Base-by-base conservation (phyloP, 192 early-diverging fungal genomes). In the Lunasporangiospora selenospora region DNA sequence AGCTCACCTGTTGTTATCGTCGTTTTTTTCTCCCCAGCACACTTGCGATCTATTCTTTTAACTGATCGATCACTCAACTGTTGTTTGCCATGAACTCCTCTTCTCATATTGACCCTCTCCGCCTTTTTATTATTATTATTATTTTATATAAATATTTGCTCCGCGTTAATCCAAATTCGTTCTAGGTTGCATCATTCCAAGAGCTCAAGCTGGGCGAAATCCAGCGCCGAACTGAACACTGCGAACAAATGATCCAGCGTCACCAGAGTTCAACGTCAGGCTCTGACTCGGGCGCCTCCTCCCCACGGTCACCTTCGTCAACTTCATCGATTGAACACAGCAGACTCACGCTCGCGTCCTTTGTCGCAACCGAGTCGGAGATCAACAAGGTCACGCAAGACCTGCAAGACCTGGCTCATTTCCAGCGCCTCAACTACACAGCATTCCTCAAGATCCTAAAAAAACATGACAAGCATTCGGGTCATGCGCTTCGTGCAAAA, bases 391-490 rank as follows among this genome's bases (percentile, higher is more conserved):
- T 92, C 58, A 87, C 90, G 15, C 77, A 84, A 52, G 90, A 90
- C 50, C 80, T 90, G n/a, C 88, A 89, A 53, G 85, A 88, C 62
- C 70, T 92, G 53, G 84, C 89, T 32, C 85, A 83, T 45, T 92
- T 83, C 58, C 84, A 85, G 9, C 85, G 88, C 7, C 75, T 92
- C 53, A 92, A 92, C 79, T 92, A 89, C 55, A 89, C 90, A 11
- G 90, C 86, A 8, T 90, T 92, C 54, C 77, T 89, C 47, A 89
- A 95, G 80, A 95, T 97, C 58, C 81, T 98, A 71, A 98, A 98
- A 76, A 98, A 98, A 70, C 96, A 98, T 75, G 96, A 98, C 82
- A 90, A 93, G 62, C 91, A 95, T 71, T 92, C 94, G 13, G n/a
- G n/a, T n/a, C 86, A 84, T 63, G 65, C 85, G 12, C 81, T 97